phyloP scores from a whole-genome alignment of 2,329 filamentous ascomycete genomes.

The Alternaria sp. region DNA sequence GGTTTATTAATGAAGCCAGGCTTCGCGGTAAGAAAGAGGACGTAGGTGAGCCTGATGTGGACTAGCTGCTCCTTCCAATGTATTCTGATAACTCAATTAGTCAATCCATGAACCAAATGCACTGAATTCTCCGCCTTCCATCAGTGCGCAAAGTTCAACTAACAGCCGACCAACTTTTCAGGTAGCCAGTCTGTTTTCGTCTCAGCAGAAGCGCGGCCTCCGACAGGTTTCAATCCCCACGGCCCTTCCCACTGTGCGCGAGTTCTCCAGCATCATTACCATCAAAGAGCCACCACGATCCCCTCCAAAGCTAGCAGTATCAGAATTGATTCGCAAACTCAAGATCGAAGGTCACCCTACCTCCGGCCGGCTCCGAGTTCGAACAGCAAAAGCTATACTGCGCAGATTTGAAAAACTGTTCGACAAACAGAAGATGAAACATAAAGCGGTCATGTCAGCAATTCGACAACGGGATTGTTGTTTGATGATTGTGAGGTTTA shows the following conservation, averaged over 20 bases:
- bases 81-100: slow-evolving; percentile 22
- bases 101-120: slow-evolving; percentile 7
- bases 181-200: not conserved
- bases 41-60: slow-evolving; percentile 23
- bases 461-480: not conserved
- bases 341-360: slow-evolving; percentile 4
- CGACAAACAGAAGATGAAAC: not conserved
- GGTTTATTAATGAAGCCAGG: not conserved
- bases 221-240: not conserved
- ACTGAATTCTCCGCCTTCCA: not conserved
- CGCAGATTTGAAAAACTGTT: slow-evolving; percentile 3
- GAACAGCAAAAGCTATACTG: slow-evolving; percentile 12
- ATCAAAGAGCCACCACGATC: not conserved
- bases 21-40: slow-evolving; percentile 6
- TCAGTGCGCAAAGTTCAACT: not conserved
- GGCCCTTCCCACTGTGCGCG: not conserved
- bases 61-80: slow-evolving; percentile 3
- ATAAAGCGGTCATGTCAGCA: not conserved
- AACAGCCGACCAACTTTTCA: not conserved
- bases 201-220: not conserved
- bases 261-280: not conserved
- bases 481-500: not conserved
- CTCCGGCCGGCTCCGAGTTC: slow-evolving; percentile 7
- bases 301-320: slow-evolving; percentile 6
- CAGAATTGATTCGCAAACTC: slow-evolving; percentile 3